Evolutionary conservation across 2,329 filamentous ascomycete species (phyloP).

Genomic region (Botrytis fragariae): DNA sequence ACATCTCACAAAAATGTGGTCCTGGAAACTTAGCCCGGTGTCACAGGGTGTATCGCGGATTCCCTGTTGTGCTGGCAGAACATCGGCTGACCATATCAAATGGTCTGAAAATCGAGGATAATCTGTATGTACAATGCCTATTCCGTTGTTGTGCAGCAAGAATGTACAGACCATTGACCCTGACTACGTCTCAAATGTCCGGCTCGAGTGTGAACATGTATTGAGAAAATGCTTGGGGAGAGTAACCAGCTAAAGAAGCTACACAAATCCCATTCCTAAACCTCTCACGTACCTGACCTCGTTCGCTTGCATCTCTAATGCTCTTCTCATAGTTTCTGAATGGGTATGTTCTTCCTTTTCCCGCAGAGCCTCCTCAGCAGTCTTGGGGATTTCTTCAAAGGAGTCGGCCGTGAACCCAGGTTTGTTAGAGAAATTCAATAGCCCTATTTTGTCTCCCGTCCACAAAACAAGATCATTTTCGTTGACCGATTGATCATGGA

Average conservation of each 20-base stretch:
- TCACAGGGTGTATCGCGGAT: conserved; percentile 14
- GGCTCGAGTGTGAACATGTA: neutral
- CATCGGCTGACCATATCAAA: conserved; percentile 23
- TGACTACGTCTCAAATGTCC: conserved; percentile 10
- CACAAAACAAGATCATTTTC: conserved; percentile 75
- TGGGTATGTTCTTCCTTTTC: conserved; percentile 61
- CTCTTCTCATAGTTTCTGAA: conserved; percentile 68
- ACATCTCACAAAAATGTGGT: conserved; percentile 17
- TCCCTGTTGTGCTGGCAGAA: conserved; percentile 17
- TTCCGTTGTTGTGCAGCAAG: conserved; percentile 17
- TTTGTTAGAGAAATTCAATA: conserved; percentile 61
- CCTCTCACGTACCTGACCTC: conserved; percentile 73
- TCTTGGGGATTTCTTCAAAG: conserved; percentile 46
- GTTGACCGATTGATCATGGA: conserved; percentile 43
- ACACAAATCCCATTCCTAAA: conserved; percentile 51
- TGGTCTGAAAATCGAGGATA: conserved; percentile 17
- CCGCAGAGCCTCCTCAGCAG: conserved; percentile 48
- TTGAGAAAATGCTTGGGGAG: neutral
- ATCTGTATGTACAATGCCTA: conserved; percentile 18
- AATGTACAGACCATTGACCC: conserved; percentile 9
- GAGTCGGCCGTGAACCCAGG: conserved; percentile 50
- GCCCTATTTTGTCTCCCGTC: conserved; percentile 81
- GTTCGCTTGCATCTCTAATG: conserved; percentile 63
- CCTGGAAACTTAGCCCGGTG: conserved; percentile 11
- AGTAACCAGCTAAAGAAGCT: conserved; percentile 14